A percentile compares a stretch with the other conserved stretches of the same genome.
phyloP scores from a whole-genome alignment of 306 rosid species.

The Coriaria nepalensis region DNA sequence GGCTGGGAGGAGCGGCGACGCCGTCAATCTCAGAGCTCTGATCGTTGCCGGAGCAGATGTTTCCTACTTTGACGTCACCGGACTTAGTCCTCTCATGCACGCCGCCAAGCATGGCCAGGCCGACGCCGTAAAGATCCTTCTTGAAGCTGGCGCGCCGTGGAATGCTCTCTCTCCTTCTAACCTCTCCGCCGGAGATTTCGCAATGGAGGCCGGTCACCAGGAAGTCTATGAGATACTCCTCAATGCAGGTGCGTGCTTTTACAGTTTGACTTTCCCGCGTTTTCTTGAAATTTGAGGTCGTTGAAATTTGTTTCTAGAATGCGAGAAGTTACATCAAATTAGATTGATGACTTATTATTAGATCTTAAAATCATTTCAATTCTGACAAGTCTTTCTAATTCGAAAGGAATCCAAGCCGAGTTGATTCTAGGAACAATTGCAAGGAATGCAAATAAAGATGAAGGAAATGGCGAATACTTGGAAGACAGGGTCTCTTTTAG shows the following conservation, averaged over 20 bases:
- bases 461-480: constrained; percentile 40
- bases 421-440: constrained; percentile 68
- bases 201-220: constrained; percentile 58
- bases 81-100: constrained; percentile 79
- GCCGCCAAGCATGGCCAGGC: constrained; percentile 77
- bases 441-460: constrained; percentile 35
- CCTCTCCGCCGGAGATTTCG: constrained; percentile 61
- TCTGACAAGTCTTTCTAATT: neutral
- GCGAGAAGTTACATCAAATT: too few species aligned
- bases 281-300: too few species aligned
- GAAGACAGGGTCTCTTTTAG: constrained; percentile 76
- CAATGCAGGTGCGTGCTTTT: constrained; percentile 41
- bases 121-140: constrained; percentile 32
- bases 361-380: too few species aligned
- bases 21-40: constrained; percentile 31
- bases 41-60: constrained; percentile 55
- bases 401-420: constrained; percentile 75
- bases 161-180: constrained; percentile 79
- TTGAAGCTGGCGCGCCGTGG: constrained; percentile 83
- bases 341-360: too few species aligned
- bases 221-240: constrained; percentile 54
- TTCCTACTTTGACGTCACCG: constrained; percentile 45
- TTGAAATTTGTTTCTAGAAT: too few species aligned
- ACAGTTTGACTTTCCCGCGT: neutral
- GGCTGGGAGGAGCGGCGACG: constrained; percentile 57